Evolutionary conservation across 1,139 yeast species (phyloP).

Genomic region (Sugiyamaella grinbergsii): DNA sequence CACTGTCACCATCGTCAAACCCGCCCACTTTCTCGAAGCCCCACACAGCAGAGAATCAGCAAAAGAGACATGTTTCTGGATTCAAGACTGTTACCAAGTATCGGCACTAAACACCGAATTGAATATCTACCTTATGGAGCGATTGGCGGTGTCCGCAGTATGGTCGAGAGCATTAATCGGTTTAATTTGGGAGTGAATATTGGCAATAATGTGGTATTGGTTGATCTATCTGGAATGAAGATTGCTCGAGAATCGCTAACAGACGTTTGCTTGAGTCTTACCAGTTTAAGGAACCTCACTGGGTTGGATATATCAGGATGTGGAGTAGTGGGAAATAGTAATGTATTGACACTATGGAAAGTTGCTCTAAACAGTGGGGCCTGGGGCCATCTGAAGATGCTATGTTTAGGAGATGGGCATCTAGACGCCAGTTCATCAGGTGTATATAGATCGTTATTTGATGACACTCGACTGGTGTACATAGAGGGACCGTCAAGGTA

Average conservation of each 20-base stretch:
- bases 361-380: constrained; percentile 31
- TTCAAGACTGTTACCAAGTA: constrained; percentile 12
- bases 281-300: constrained; percentile 27
- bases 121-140: constrained; percentile 21
- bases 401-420: constrained; percentile 25
- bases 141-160: background rate
- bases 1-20: constrained; percentile 27
- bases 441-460: constrained; percentile 19
- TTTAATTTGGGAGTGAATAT: background rate
- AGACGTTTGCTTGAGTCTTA: constrained; percentile 24
- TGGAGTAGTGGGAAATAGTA: constrained; percentile 18
- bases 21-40: background rate
- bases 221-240: constrained; percentile 28
- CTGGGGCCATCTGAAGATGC: constrained; percentile 28
- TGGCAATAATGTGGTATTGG: constrained; percentile 24
- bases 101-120: constrained; percentile 18
- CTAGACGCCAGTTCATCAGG: background rate
- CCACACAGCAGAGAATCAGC: background rate
- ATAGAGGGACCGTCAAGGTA: constrained; percentile 22
- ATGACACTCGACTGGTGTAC: constrained; percentile 15
- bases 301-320: constrained; percentile 33
- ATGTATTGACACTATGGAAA: constrained; percentile 30
- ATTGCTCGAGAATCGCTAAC: constrained; percentile 8
- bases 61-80: constrained; percentile 14
- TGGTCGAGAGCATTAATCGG: constrained; percentile 6